Conservation (phyloP, 805 yeast genomes). For the Metschnikowia gelsemii region DNA sequence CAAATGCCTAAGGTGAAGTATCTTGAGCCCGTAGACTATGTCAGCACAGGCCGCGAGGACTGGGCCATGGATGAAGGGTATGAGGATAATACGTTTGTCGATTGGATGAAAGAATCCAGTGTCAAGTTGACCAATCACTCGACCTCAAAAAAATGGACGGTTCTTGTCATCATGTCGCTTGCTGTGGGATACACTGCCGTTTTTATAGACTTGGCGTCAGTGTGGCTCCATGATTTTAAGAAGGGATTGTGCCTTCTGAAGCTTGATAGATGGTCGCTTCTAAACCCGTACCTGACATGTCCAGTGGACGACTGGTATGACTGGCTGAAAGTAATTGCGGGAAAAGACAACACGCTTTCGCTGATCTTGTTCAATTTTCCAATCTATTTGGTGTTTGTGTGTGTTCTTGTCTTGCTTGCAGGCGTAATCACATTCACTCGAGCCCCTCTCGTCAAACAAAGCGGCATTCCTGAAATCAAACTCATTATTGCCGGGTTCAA, state of each 20-base stretch:
- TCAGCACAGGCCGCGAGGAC: slow-evolving; percentile 8
- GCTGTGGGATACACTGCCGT: slow-evolving; percentile 50
- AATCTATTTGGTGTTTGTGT: slow-evolving; percentile 32
- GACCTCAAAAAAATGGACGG: slow-evolving; percentile 45
- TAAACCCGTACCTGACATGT: slow-evolving; percentile 45
- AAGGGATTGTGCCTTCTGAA: slow-evolving; percentile 50
- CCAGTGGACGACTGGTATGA: slow-evolving; percentile 40
- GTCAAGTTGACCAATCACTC: slow-evolving; percentile 17
- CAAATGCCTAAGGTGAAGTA: slow-evolving; percentile 14
- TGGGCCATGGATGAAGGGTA: slow-evolving; percentile 23
- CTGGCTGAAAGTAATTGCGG: slow-evolving; percentile 35
- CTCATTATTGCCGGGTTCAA: slow-evolving; percentile 65
- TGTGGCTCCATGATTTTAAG: slow-evolving; percentile 51
- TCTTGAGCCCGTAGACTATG: slow-evolving; percentile 5
- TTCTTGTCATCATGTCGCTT: slow-evolving; percentile 45
- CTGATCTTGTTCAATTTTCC: slow-evolving; percentile 35
- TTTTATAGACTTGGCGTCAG: slow-evolving; percentile 48
- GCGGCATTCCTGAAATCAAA: slow-evolving; percentile 77
- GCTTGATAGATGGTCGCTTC: slow-evolving; percentile 39
- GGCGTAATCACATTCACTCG: slow-evolving; percentile 29
- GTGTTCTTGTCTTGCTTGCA: slow-evolving; percentile 26
- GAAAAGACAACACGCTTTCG: slow-evolving; percentile 17
- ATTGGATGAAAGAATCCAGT: slow-evolving; percentile 51
- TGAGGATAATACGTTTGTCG: slow-evolving; percentile 45
- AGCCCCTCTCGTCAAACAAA: slow-evolving; percentile 33